Evolutionary conservation across 345 rosid species (phyloP), one percentile per base, ranked within the genome.

Genomic region (rapeseed (Brassica napus)): DNA sequence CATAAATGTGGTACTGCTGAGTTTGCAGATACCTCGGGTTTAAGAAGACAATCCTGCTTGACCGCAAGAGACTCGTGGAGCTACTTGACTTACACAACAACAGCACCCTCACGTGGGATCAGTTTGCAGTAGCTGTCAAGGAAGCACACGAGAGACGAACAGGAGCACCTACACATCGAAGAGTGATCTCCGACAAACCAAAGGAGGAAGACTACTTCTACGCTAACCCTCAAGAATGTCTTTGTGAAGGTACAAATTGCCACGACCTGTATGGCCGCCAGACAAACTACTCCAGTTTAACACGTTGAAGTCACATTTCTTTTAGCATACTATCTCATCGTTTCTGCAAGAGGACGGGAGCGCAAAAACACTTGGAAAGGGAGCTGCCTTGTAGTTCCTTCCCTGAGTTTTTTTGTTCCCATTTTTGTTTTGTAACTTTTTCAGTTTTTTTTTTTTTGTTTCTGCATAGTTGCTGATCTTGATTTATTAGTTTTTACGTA

Each of bases 161-260:
- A 88, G 99, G 96, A 54, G 94, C 90, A 79, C 97, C 97, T 7
- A 68, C 78, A 8, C 82, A 2, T 3, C 92, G 98, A 6, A 83
- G 85, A 69, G 87, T 86, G 21, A 86, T 89, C 68, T 77, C 89
- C 3, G 96, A 91, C 85, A 90, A 86, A 82, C 99, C 99, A 0
- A 93, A 93, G 84, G 99, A 95, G 83, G 99, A 95, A 82, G 99
- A 93, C 85, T 95, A 95, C 85, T 95, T 95, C 85, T 93, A 93
- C 55, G 92, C 98, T 28, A 95, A 95, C 74, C 99, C 99, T 79
- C 88, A 90, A 58, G 99, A 95, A 77, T 95, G 99, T 85, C 88
- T 95, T 8, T 93, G 98, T 23, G 87, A 86, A 85, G 84, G 83
- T 83, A 71, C 85, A 76, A 81, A 73, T 73, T 93, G 98, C 77